These are phyloP conservation scores for Chlorophyllum brunneum DNA, from an alignment of 768 basidiomycete genomes.

Conservation along the genomic window DNA sequence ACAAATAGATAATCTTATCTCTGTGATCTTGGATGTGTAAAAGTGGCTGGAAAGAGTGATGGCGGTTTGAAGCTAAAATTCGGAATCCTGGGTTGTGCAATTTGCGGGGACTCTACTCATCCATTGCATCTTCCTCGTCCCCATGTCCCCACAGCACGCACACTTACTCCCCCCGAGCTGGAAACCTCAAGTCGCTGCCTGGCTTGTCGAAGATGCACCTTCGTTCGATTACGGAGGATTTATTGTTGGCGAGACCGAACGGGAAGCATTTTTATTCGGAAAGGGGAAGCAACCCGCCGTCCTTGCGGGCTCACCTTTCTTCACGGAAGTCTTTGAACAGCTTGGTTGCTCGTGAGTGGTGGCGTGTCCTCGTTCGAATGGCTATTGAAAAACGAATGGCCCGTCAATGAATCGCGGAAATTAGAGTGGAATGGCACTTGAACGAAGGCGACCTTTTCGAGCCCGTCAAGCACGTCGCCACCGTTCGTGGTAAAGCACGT, in stretches of 20 bases:
- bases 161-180: slow-evolving; percentile 92
- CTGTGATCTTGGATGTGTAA: not conserved
- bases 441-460: slow-evolving; percentile 79
- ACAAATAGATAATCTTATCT: too few species aligned
- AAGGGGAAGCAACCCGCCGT: slow-evolving; percentile 79
- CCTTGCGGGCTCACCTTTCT: slow-evolving; percentile 93
- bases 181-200: slow-evolving; percentile 74
- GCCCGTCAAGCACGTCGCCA: slow-evolving; percentile 83
- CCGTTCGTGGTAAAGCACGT: slow-evolving; percentile 85
- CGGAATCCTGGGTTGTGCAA: too few species aligned
- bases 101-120: too few species aligned
- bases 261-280: slow-evolving; percentile 86
- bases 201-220: slow-evolving; percentile 93
- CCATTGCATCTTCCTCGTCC: not conserved
- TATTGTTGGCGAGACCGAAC: slow-evolving; percentile 86
- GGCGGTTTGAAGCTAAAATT: too few species aligned
- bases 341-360: slow-evolving; percentile 82
- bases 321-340: slow-evolving; percentile 87
- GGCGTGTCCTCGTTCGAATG: not conserved
- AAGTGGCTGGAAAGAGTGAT: too few species aligned
- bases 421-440: slow-evolving; percentile 91
- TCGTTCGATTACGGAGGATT: slow-evolving; percentile 97
- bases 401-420: not conserved
- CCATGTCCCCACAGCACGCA: slow-evolving; percentile 27
- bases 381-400: not conserved